Evolutionary conservation across 768 basidiomycete genomes (phyloP).

Genomic region (Mycena rebaudengoi): DNA sequence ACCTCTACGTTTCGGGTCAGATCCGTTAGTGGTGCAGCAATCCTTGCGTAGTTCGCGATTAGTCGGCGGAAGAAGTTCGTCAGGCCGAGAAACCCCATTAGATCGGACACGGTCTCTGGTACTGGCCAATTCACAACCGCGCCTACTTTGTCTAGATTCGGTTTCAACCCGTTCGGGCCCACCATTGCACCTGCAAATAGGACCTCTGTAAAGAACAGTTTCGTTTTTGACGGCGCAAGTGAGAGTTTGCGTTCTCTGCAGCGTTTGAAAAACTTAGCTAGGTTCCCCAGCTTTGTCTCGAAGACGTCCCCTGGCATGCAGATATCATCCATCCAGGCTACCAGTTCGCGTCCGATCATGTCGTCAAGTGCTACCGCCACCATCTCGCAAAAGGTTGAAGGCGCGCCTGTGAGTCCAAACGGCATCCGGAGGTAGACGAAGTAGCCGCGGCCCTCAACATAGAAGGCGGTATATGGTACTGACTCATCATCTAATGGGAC

Average conservation of each 20-base stretch:
- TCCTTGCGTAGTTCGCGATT: too few species aligned
- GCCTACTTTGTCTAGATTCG: slow-evolving; percentile 45
- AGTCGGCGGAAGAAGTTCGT: too few species aligned
- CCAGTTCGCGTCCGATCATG: slow-evolving; percentile 20
- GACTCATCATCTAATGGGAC: slow-evolving; percentile 26
- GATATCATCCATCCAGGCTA: slow-evolving; percentile 17
- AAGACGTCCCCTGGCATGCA: slow-evolving; percentile 9
- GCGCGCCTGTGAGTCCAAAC: slow-evolving; percentile 30
- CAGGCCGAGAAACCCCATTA: too few species aligned
- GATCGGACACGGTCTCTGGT: too few species aligned
- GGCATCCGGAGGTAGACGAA: slow-evolving; percentile 27
- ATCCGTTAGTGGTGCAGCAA: too few species aligned
- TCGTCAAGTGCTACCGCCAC: slow-evolving; percentile 17
- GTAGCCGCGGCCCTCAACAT: slow-evolving; percentile 46
- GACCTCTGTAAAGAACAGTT: slow-evolving; percentile 41
- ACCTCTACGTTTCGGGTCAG: too few species aligned
- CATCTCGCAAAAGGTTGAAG: slow-evolving; percentile 27
- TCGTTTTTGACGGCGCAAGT: slow-evolving; percentile 8
- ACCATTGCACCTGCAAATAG: slow-evolving; percentile 45
- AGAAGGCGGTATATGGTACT: slow-evolving; percentile 43
- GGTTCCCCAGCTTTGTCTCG: slow-evolving; percentile 7
- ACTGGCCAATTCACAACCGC: too few species aligned
- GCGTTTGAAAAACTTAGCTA: slow-evolving; percentile 6
- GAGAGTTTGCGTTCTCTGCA: slow-evolving; percentile 12
- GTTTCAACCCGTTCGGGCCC: slow-evolving; percentile 41